Conservation (phyloP, 225 moss, liverwort and hornwort genomes). For the Physcomitrellopsis africana region DNA sequence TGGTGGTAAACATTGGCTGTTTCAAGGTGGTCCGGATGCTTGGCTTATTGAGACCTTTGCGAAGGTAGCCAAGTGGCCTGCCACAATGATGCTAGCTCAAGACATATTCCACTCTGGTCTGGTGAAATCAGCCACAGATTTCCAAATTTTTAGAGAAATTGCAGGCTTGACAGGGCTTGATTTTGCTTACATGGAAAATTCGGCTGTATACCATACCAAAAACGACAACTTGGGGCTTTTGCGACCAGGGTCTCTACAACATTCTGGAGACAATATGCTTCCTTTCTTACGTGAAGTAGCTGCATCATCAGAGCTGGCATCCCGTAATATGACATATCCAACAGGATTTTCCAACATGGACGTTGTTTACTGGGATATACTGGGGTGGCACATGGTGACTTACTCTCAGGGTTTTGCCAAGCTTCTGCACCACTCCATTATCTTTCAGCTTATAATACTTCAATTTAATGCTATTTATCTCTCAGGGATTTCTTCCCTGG, state of each 20-base stretch:
- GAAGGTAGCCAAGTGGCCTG: conserved; percentile 75
- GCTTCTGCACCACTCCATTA: conserved; percentile 59
- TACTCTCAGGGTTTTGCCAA: conserved; percentile 69
- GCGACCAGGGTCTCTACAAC: conserved; percentile 83
- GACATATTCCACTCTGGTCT: conserved; percentile 85
- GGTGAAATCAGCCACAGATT: conserved; percentile 91
- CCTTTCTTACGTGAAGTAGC: conserved; percentile 68
- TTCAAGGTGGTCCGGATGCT: conserved; percentile 84
- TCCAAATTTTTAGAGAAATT: conserved; percentile 83
- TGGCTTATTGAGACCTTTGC: conserved; percentile 77
- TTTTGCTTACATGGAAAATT: conserved; percentile 79
- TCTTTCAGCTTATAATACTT: conserved; percentile 70
- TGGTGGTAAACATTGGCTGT: conserved; percentile 80
- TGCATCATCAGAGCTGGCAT: conserved; percentile 62
- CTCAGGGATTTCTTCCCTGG: conserved; percentile 57
- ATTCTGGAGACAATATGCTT: conserved; percentile 86
- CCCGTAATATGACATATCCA: conserved; percentile 49
- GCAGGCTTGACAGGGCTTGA: conserved; percentile 87
- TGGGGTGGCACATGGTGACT: conserved; percentile 77
- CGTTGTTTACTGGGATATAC: conserved; percentile 83
- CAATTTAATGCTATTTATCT: conserved; percentile 54
- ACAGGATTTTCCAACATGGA: conserved; percentile 71
- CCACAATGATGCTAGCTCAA: conserved; percentile 77
- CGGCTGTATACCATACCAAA: conserved; percentile 89
- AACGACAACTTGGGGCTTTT: conserved; percentile 79